These are phyloP conservation scores for Rhizopogon salebrosus DNA, from an alignment of 768 basidiomycete genomes.

Conservation along the genomic window DNA sequence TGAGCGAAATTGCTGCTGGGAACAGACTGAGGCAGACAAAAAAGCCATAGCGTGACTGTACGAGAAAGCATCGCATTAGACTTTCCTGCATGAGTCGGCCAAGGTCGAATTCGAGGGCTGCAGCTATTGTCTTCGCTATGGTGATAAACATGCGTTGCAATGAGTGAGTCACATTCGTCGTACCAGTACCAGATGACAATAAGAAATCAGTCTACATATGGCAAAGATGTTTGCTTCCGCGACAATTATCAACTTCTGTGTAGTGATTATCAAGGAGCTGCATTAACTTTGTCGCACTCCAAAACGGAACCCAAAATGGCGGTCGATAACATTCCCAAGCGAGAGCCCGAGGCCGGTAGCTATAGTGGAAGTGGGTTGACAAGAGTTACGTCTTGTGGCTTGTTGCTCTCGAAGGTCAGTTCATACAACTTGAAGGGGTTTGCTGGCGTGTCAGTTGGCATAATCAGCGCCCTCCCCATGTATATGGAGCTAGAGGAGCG, in stretches of 20 bases:
- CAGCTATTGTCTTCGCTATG: slow-evolving; percentile 5
- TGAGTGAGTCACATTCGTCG: not conserved
- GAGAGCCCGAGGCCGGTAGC: no score
- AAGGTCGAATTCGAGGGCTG: not conserved
- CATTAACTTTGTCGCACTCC: no score
- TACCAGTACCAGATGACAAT: not conserved
- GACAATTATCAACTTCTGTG: not conserved
- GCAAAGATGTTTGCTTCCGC: not conserved
- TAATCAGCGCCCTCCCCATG: no score
- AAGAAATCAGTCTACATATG: not conserved
- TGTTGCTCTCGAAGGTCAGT: no score
- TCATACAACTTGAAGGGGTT: no score
- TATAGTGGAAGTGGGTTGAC: no score
- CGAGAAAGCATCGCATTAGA: not conserved
- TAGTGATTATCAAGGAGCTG: no score
- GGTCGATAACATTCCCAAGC: no score
- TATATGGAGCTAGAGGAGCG: no score
- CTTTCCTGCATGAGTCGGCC: not conserved
- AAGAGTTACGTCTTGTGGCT: no score
- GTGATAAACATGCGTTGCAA: slow-evolving; percentile 1
- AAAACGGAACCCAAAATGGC: no score
- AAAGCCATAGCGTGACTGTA: not conserved
- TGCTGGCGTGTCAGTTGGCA: no score
- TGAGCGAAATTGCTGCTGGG: slow-evolving; percentile 1
- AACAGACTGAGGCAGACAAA: slow-evolving; percentile 2